Percentiles rank a stretch among this genome's conserved stretches.
Conservation (phyloP, 2,329 filamentous ascomycete species). For the Microcyclospora tardicrescens region DNA sequence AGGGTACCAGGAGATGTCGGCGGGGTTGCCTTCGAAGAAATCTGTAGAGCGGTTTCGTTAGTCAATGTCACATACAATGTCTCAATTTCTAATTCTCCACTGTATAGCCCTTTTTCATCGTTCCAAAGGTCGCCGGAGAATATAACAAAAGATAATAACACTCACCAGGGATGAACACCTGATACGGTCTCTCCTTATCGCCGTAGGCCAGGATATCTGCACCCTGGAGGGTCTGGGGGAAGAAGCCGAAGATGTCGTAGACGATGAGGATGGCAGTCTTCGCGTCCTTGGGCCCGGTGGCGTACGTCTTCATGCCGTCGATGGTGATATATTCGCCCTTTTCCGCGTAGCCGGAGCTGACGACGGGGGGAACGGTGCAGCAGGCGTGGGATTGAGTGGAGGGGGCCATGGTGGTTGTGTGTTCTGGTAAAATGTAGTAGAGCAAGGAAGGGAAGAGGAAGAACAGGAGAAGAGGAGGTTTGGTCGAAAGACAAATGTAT, state of each 20-base stretch:
- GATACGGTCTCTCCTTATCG: slow-evolving; percentile 60
- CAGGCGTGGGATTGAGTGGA: slow-evolving; percentile 25
- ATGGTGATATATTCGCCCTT: slow-evolving; percentile 48
- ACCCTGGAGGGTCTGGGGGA: slow-evolving; percentile 49
- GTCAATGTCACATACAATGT: not conserved
- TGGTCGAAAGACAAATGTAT: too few species aligned
- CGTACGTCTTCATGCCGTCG: slow-evolving; percentile 50
- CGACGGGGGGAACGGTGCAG: slow-evolving; percentile 39
- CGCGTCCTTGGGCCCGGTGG: slow-evolving; percentile 39
- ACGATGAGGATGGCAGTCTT: slow-evolving; percentile 46
- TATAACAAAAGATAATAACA: not conserved
- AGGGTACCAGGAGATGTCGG: slow-evolving; percentile 48
- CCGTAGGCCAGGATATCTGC: slow-evolving; percentile 48
- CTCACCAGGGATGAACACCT: slow-evolving; percentile 62
- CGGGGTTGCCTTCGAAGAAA: slow-evolving; percentile 70
- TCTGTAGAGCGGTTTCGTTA: slow-evolving; percentile 33
- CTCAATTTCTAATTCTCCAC: not conserved
- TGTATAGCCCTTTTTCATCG: not conserved
- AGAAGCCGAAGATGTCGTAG: slow-evolving; percentile 53
- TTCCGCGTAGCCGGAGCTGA: slow-evolving; percentile 38
- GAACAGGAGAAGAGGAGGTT: too few species aligned
- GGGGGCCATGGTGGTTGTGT: too few species aligned
- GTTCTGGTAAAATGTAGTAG: too few species aligned
- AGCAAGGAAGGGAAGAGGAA: too few species aligned
- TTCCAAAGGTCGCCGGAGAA: too few species aligned